These are phyloP conservation scores for Trichoderma asperellum DNA, from an alignment of 2,329 filamentous ascomycete species.

Conservation along the genomic window DNA sequence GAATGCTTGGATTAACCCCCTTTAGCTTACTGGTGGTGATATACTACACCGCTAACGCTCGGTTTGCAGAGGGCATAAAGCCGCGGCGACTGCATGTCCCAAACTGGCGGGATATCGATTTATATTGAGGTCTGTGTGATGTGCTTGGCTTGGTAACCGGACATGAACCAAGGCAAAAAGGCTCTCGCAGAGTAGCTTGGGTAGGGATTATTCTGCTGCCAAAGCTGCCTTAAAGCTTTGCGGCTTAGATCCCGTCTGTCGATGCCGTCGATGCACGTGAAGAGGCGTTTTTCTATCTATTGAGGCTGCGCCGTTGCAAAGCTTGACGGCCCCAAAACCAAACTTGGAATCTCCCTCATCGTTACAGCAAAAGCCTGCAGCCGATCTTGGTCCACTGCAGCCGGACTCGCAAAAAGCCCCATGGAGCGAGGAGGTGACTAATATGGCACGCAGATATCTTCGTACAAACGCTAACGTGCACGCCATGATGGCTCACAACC, in stretches of 20 bases:
- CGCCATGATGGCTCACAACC: neutral
- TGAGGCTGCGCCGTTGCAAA: neutral
- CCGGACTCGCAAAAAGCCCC: neutral
- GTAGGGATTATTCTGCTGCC: neutral
- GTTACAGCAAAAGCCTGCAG: neutral
- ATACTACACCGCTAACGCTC: neutral
- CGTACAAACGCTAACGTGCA: neutral
- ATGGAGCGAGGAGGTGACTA: neutral
- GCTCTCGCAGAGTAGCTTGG: neutral
- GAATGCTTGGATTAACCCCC: neutral
- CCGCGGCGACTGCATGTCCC: neutral
- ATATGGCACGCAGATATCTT: neutral
- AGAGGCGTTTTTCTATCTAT: neutral
- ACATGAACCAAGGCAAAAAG: neutral
- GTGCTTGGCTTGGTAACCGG: neutral
- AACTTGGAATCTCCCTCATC: neutral
- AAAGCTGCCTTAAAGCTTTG: neutral
- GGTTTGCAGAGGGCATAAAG: neutral
- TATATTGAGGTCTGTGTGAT: neutral
- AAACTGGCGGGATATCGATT: neutral
- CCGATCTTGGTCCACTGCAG: constrained; percentile 12
- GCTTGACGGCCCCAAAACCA: neutral
- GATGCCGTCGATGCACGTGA: neutral
- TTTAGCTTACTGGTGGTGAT: neutral
- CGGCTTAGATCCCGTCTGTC: neutral